Base-by-base conservation (phyloP, 768 basidiomycete species). In the Suillus luteus region DNA sequence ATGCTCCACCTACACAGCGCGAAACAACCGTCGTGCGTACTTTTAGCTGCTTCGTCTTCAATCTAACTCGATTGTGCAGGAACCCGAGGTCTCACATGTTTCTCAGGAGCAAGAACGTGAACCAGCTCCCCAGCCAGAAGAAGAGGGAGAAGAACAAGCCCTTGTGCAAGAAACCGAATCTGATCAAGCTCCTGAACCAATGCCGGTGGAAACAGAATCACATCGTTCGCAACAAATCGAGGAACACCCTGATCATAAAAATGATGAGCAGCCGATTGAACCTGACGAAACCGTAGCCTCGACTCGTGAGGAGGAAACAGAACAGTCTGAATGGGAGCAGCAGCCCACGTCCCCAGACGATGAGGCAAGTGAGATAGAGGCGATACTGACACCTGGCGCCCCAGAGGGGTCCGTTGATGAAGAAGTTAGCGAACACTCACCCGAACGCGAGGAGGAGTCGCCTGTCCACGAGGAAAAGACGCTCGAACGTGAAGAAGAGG, bases 351-450 rank as follows among this genome's bases (percentile, higher is more conserved):
- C 57, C 24, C 57, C 38, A 31, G 57, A 58, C 17, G 38, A 57
- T 6, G 57, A 58, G 1, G 57, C 57, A 41, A 58, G 38, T 41
- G 57, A 58, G 40, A 58, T 58, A 58, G 57, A 58, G 24, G 57
- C 57, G 5, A 58, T 58, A 58, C 10, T 58, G 3, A 58, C 57
- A 11, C 57, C 57, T 8, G 24, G 24, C 7, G 38, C 57, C 1
- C 57, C 57, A 19, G 57, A 58, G 17, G 57, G 57, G 11, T 58
- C 40, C 10, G 11, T 43, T 12, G 57, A 58, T 27, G 57, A 12
- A 58, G 40, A 58, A 27, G 57, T 17, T 4, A 31, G 40, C 3
- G 17, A 41, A 58, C 40, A 41, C 2, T 58, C 57, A 1, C 24
- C 17, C 24, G 24, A 58, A 31, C 57, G 27, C 17, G 55, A 27